Base-by-base conservation (phyloP, 768 basidiomycete genomes). In the Tylopilus sp. region DNA sequence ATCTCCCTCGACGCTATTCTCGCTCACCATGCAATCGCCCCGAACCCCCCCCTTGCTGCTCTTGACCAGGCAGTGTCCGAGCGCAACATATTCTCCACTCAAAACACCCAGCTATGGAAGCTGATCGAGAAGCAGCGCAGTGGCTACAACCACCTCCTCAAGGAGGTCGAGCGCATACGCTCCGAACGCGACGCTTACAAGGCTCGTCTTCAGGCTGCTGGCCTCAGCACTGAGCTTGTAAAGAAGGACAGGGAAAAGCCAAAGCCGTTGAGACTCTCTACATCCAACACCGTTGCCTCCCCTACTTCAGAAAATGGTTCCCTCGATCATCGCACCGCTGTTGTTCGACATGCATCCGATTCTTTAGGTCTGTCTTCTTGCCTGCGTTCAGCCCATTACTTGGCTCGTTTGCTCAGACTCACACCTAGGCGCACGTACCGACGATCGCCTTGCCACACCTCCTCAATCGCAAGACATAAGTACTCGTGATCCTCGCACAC, bases 41-140 rank as follows among this genome's bases (percentile, higher is more conserved):
- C 76, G 42, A 80, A 84, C 69, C 83, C 83, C 36, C 75, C 58
- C 40, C 66, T 68, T 39, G 70, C 67, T 31, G 91, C 93, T 3
- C 78, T 95, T 25, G 90, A 92, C 22, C 80, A 83, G 51, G 81
- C 84, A 8, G 74, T 95, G 23, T 76, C 76, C 15, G 94, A 98
- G 62, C 81, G 93, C 57, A 95, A 95, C 63, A 70, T 74, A 36
- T 80, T 94, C 44, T 81, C 86, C 11, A 70, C 82, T 4, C 93
- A 95, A 73, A 95, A 95, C 66, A 73, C 84, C 15, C 91, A 95
- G 71, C 81, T 95, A 20, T 95, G 94, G 94, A 95, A 94, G 69
- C 79, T 95, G 56, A 86, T 95, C 64, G 91, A 95, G 77, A 95
- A 93, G 67, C 91, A 94, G 68, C 80, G 91, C 49, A 69, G 81